phyloP scores from a whole-genome alignment of 352 stramenopile genomes.

The Sclerospora graminicola region DNA sequence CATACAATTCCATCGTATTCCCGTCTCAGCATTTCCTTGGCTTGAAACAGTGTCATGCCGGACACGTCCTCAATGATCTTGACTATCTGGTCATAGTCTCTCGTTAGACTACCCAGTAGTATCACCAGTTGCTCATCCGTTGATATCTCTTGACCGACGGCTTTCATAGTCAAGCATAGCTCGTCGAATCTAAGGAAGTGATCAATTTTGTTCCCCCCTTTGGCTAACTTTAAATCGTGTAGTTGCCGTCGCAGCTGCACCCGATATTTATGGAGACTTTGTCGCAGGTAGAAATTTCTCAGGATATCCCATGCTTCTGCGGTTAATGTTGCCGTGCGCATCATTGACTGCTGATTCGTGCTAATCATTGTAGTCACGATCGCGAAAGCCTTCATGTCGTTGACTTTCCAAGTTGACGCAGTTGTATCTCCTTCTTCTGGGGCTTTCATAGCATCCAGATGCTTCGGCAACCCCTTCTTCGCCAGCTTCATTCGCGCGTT shows the following conservation, averaged over 20 bases:
- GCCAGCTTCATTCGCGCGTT: not conserved
- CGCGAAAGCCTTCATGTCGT: not conserved
- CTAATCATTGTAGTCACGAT: not conserved
- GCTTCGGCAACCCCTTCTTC: not conserved
- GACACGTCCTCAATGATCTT: no score
- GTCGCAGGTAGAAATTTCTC: not conserved
- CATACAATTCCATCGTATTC: not conserved
- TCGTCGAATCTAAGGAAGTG: no score
- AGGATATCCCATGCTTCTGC: not conserved
- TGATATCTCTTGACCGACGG: not conserved
- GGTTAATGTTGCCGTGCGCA: not conserved
- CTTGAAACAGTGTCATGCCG: no score
- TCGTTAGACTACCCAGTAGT: no score
- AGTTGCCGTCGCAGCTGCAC: not conserved
- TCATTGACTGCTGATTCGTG: not conserved
- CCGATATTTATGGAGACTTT: not conserved
- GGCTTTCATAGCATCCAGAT: constrained; percentile 1
- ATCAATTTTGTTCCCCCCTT: not conserved
- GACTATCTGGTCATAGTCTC: no score
- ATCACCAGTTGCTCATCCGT: no score
- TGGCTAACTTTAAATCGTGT: not conserved
- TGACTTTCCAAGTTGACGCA: no score
- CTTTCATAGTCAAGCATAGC: no score
- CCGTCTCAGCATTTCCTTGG: not conserved
- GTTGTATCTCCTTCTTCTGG: no score